phyloP scores from a whole-genome alignment of 768 basidiomycete species.

The Calvatia gigantea region DNA sequence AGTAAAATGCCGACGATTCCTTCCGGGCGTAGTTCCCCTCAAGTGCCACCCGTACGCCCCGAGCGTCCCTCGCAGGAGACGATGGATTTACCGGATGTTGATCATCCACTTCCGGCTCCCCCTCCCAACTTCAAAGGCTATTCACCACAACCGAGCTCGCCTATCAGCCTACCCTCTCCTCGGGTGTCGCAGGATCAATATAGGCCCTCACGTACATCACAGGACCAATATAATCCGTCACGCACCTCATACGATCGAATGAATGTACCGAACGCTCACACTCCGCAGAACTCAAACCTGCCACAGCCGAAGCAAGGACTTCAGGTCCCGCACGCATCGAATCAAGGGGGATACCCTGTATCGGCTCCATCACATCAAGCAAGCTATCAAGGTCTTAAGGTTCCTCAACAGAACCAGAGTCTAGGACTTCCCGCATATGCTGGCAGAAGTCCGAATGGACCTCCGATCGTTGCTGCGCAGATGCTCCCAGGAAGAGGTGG shows the following conservation, averaged over 20 bases:
- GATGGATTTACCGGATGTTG: conserved; percentile 32
- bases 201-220: conserved; percentile 18
- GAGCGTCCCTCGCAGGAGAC: conserved; percentile 36
- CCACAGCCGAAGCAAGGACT: conserved; percentile 11
- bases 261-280: neutral
- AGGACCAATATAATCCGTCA: conserved; percentile 16
- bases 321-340: conserved; percentile 1
- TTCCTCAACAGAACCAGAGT: conserved; percentile 6
- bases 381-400: conserved; percentile 1
- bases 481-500: conserved; percentile 32
- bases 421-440: neutral
- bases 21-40: conserved; percentile 28
- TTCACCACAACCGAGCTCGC: conserved; percentile 20
- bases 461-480: conserved; percentile 39
- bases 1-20: conserved; percentile 17
- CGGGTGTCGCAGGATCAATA: conserved; percentile 9
- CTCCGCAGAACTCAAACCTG: neutral
- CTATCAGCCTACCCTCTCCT: neutral
- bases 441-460: conserved; percentile 18
- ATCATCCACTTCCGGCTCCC: conserved; percentile 22
- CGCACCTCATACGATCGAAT: conserved; percentile 1
- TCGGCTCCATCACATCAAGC: conserved; percentile 6
- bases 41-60: conserved; percentile 33
- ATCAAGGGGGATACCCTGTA: conserved; percentile 6
- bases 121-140: conserved; percentile 23